Percentiles rank a stretch among this genome's conserved stretches.
phyloP scores from a whole-genome alignment of 805 yeast genomes.

The Wickerhamomyces ciferrii region DNA sequence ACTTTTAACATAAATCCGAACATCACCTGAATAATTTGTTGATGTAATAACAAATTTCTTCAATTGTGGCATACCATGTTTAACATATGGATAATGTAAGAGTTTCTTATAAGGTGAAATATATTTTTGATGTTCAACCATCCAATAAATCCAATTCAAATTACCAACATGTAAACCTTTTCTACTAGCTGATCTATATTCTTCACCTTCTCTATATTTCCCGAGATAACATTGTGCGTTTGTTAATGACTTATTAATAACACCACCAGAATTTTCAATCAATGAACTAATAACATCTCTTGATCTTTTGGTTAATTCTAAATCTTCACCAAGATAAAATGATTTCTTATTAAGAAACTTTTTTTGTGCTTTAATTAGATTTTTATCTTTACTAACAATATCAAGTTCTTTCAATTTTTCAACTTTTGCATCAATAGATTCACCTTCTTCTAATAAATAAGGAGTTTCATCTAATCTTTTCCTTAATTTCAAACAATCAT shows the following conservation, averaged over 20 bases:
- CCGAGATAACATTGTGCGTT: conserved; percentile 54
- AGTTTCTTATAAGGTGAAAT: conserved; percentile 48
- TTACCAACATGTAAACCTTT: conserved; percentile 51
- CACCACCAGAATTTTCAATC: conserved; percentile 53
- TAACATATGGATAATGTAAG: conserved; percentile 63
- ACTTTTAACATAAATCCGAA: conserved; percentile 64
- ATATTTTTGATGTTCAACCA: conserved; percentile 53
- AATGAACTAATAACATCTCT: conserved; percentile 34
- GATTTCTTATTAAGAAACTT: conserved; percentile 36
- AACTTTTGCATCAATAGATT: conserved; percentile 5
- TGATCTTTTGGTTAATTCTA: conserved; percentile 43
- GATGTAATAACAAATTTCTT: conserved; percentile 53
- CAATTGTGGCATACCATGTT: conserved; percentile 47
- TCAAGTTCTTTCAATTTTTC: conserved; percentile 10
- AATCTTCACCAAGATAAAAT: conserved; percentile 51
- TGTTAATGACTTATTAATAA: conserved; percentile 23
- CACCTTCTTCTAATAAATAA: conserved; percentile 29
- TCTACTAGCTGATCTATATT: conserved; percentile 41
- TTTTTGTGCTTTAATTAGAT: conserved; percentile 5
- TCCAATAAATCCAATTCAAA: conserved; percentile 69
- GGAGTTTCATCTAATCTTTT: conserved; percentile 45
- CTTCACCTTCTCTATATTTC: conserved; percentile 51
- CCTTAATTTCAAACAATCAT: conserved; percentile 55
- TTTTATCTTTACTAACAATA: conserved; percentile 5
- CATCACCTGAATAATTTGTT: conserved; percentile 83